Evolutionary conservation across 2,329 filamentous ascomycete genomes (phyloP).

Genomic region (Aspergillus amoenus): DNA sequence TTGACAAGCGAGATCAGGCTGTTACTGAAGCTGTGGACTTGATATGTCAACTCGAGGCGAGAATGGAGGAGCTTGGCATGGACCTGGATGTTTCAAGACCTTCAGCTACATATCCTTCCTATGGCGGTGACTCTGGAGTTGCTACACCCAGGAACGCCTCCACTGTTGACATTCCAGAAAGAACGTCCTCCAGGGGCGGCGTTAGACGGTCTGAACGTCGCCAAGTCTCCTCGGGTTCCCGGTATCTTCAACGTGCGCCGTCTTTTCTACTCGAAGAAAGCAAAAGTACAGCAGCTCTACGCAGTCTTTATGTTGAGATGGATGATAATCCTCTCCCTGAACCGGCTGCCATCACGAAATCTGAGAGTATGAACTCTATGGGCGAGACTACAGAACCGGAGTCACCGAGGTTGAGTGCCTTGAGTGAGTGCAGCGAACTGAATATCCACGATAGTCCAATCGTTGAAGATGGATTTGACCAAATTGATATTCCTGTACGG

Average conservation of each 20-base stretch:
- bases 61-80: constrained; percentile 34
- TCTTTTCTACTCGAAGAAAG: constrained; percentile 41
- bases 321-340: constrained; percentile 27
- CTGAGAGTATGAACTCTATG: constrained; percentile 38
- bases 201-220: constrained; percentile 18
- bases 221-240: constrained; percentile 24
- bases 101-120: constrained; percentile 27
- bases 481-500: constrained; percentile 31
- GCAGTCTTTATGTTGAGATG: constrained; percentile 38
- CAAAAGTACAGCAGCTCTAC: constrained; percentile 38
- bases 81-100: constrained; percentile 21
- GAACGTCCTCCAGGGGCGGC: constrained; percentile 37
- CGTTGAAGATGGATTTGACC: constrained; percentile 22
- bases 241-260: constrained; percentile 34
- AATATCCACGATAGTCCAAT: constrained; percentile 29
- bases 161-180: constrained; percentile 38
- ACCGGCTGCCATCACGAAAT: constrained; percentile 31
- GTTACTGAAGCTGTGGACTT: constrained; percentile 44
- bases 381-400: constrained; percentile 33
- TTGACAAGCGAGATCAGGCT: constrained; percentile 42
- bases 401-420: constrained; percentile 43
- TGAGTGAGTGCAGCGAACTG: constrained; percentile 47
- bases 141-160: constrained; percentile 29
- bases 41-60: constrained; percentile 45
- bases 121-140: constrained; percentile 25